Evolutionary conservation across 2,329 filamentous ascomycete species (phyloP).

Genomic region (Ramichloridium luteum): DNA sequence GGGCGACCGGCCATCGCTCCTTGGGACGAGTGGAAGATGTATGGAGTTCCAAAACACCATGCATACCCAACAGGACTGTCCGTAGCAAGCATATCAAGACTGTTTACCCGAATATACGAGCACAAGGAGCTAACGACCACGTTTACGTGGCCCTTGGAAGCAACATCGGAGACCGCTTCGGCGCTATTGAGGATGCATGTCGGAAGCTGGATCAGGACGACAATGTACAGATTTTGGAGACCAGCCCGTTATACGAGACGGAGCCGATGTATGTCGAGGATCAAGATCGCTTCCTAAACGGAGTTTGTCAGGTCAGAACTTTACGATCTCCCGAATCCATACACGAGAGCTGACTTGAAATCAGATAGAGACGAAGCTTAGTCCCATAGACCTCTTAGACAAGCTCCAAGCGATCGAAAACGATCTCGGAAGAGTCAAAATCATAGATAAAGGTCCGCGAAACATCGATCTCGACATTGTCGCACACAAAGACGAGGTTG

Average conservation of each 20-base stretch:
- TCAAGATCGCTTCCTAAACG: constrained; percentile 82
- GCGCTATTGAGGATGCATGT: constrained; percentile 75
- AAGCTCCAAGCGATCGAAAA: constrained; percentile 74
- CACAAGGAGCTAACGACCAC: too few species aligned
- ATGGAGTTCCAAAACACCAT: too few species aligned
- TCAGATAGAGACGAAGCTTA: constrained; percentile 68
- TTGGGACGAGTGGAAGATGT: too few species aligned
- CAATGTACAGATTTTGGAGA: constrained; percentile 62
- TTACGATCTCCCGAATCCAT: not conserved
- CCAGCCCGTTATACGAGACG: constrained; percentile 87
- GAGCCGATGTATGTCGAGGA: constrained; percentile 92
- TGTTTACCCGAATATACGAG: too few species aligned
- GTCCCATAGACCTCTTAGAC: constrained; percentile 65
- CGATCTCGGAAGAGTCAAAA: constrained; percentile 63
- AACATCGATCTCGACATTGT: constrained; percentile 93
- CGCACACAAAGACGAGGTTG: constrained; percentile 56
- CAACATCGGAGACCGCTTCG: constrained; percentile 77
- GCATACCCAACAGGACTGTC: too few species aligned
- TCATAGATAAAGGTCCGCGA: constrained; percentile 84
- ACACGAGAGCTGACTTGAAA: constrained; percentile 5
- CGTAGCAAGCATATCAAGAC: too few species aligned
- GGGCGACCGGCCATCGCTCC: too few species aligned
- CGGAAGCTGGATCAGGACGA: constrained; percentile 55
- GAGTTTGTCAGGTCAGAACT: constrained; percentile 80
- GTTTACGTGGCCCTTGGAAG: constrained; percentile 85